Conservation (phyloP, 148 eudicot species). For the Dysphania ambrosioides region DNA sequence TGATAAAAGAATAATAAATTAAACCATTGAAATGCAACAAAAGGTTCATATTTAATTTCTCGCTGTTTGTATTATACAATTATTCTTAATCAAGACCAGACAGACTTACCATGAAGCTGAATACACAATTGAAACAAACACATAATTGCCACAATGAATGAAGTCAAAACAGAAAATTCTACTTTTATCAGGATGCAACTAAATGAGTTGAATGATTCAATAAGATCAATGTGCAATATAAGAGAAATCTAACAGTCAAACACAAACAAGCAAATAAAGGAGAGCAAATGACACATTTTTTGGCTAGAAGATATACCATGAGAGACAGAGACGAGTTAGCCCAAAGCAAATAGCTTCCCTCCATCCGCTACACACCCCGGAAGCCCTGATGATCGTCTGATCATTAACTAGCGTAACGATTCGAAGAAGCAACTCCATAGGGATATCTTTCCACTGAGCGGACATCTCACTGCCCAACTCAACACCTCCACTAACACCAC, state of each 20-base stretch:
- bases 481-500: slow-evolving; percentile 16
- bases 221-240: background rate
- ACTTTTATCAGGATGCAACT: too few species aligned
- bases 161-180: background rate
- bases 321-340: slow-evolving; percentile 66
- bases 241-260: background rate
- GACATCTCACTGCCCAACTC: slow-evolving; percentile 38
- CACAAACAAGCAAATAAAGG: background rate
- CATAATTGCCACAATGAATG: background rate
- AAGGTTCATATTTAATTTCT: background rate
- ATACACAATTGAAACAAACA: background rate
- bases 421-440: slow-evolving; percentile 80
- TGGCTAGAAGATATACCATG: slow-evolving; percentile 56
- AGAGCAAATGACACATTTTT: background rate
- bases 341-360: slow-evolving; percentile 81
- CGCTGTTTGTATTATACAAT: background rate
- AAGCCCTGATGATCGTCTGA: slow-evolving; percentile 67
- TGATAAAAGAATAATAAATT: background rate
- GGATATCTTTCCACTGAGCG: slow-evolving; percentile 80
- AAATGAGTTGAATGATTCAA: background rate
- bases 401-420: slow-evolving; percentile 76
- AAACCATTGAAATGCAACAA: background rate
- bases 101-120: background rate
- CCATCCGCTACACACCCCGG: slow-evolving; percentile 87
- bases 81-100: background rate